phyloP scores from a whole-genome alignment of 495 filamentous ascomycete genomes.

The Xylaria longipes region DNA sequence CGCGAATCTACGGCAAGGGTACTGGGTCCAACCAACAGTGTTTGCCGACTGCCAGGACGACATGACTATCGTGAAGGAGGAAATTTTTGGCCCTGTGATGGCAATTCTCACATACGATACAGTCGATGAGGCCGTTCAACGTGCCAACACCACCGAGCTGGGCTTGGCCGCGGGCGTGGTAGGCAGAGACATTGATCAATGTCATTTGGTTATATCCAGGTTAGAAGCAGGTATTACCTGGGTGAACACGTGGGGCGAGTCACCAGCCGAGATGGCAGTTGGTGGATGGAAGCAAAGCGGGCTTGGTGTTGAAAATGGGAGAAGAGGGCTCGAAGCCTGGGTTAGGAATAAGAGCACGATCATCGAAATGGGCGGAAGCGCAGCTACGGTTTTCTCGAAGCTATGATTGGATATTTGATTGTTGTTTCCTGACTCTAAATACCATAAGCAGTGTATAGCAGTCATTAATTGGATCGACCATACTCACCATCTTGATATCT shows the following conservation, averaged over 20 bases:
- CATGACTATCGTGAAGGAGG: conserved; percentile 76
- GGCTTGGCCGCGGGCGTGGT: conserved; percentile 84
- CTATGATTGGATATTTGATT: conserved; percentile 40
- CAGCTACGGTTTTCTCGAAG: conserved; percentile 71
- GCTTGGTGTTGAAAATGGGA: conserved; percentile 64
- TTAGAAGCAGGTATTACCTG: conserved; percentile 71
- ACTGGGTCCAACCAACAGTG: conserved; percentile 73
- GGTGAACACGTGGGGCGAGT: conserved; percentile 59
- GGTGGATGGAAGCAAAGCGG: conserved; percentile 60
- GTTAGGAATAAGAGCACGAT: conserved; percentile 82
- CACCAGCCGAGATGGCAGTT: conserved; percentile 58
- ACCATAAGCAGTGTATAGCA: not conserved
- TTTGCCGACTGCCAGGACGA: conserved; percentile 75
- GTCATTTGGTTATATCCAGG: conserved; percentile 70
- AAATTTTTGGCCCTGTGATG: conserved; percentile 86
- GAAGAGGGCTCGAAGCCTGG: conserved; percentile 76
- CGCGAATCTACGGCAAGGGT: conserved; percentile 63
- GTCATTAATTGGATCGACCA: not conserved
- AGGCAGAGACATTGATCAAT: conserved; percentile 72
- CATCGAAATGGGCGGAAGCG: conserved; percentile 74
- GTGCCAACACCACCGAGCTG: conserved; percentile 75
- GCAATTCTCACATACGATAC: conserved; percentile 70
- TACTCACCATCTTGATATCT: not conserved
- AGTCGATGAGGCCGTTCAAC: conserved; percentile 68
- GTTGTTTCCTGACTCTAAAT: not conserved